Evolutionary conservation across 1,284 basidiomycete species (phyloP).

Genomic region (Pascua guehoae): DNA sequence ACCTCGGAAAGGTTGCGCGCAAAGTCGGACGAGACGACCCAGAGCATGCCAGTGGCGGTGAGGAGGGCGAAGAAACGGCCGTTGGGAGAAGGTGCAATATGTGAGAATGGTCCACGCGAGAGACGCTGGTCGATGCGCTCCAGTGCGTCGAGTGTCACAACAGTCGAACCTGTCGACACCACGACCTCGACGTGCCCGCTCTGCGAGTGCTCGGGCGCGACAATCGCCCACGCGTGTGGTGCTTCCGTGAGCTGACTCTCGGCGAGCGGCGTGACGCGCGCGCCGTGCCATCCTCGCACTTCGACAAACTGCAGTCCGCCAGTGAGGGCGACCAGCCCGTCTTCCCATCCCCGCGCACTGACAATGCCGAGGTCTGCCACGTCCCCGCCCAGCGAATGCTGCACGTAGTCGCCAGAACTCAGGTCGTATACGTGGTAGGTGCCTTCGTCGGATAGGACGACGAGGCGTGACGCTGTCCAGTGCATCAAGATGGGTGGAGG

Average conservation of each 20-base stretch:
- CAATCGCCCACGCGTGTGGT: constrained; percentile 75
- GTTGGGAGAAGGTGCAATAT: constrained; percentile 84
- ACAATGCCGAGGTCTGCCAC: constrained; percentile 80
- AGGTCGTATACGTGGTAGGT: constrained; percentile 85
- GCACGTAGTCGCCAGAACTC: constrained; percentile 66
- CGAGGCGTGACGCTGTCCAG: constrained; percentile 61
- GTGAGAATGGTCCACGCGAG: constrained; percentile 79
- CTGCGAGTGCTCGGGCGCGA: constrained; percentile 78
- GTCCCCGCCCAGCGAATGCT: constrained; percentile 78
- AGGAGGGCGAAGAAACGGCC: constrained; percentile 87
- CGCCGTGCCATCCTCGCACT: constrained; percentile 79
- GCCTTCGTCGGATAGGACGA: constrained; percentile 87
- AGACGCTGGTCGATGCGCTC: constrained; percentile 81
- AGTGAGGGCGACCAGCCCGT: constrained; percentile 80
- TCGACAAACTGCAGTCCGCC: constrained; percentile 74
- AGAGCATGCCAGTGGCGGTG: constrained; percentile 67
- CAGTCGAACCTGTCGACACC: constrained; percentile 67
- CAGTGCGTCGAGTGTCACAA: constrained; percentile 77
- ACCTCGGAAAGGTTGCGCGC: constrained; percentile 84
- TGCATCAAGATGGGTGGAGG: constrained; percentile 37
- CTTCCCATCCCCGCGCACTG: constrained; percentile 78
- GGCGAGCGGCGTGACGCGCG: constrained; percentile 59
- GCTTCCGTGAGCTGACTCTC: constrained; percentile 68
- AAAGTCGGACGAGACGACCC: constrained; percentile 92
- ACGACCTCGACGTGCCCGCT: constrained; percentile 84